phyloP scores from a whole-genome alignment of 129 eudicot species.

The Arctium minus region DNA sequence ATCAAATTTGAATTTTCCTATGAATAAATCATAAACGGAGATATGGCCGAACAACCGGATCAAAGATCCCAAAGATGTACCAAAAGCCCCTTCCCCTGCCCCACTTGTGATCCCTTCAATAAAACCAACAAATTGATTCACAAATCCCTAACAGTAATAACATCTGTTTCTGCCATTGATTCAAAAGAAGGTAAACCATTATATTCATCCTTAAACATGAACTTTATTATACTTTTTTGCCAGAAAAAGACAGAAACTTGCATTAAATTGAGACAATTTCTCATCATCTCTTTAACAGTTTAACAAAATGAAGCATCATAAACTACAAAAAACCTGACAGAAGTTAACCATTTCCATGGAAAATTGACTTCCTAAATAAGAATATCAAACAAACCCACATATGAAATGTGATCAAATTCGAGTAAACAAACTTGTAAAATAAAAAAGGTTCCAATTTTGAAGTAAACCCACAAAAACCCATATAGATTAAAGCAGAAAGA shows the following conservation, averaged over 20 bases:
- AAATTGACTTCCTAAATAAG: background rate
- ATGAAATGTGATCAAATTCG: background rate
- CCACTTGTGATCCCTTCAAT: background rate
- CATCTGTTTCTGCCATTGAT: background rate
- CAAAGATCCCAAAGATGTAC: background rate
- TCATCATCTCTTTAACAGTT: background rate
- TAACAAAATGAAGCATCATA: background rate
- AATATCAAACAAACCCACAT: background rate
- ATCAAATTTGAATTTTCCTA: background rate
- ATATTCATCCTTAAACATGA: background rate
- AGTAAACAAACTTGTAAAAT: background rate
- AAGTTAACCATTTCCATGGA: background rate
- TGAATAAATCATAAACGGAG: background rate
- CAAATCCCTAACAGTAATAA: background rate
- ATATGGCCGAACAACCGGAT: background rate
- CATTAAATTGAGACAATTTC: conserved; percentile 10
- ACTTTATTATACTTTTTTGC: background rate
- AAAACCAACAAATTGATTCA: background rate
- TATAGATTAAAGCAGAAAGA: conserved; percentile 5
- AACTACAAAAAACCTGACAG: conserved; percentile 4
- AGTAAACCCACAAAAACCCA: conserved; percentile 15
- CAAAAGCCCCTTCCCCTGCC: background rate
- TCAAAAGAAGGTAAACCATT: conserved; percentile 9
- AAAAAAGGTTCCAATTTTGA: conserved; percentile 21
- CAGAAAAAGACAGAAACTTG: background rate